phyloP scores from a whole-genome alignment of 1,139 yeast genomes.

The Blastobotrys malaysiensis region DNA sequence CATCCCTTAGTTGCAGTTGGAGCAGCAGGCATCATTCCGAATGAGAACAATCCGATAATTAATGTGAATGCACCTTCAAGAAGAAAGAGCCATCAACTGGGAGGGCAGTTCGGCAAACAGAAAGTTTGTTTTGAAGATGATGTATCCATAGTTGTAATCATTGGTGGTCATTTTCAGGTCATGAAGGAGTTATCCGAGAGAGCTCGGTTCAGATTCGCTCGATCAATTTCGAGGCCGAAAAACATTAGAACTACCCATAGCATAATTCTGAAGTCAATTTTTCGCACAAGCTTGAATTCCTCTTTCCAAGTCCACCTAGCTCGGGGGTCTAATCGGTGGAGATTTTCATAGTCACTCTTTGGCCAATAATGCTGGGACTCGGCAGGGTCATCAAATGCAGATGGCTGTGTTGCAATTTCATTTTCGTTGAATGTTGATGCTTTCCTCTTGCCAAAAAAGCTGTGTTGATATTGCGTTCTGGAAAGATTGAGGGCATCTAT shows the following conservation, averaged over 20 bases:
- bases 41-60: too few relatives aligned
- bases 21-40: too few relatives aligned
- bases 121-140: slow-evolving; percentile 42
- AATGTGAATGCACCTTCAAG: too few relatives aligned
- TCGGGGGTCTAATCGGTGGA: slow-evolving; percentile 42
- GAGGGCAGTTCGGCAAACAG: slow-evolving; percentile 50
- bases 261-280: slow-evolving; percentile 43
- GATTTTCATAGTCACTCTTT: slow-evolving; percentile 39
- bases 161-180: slow-evolving; percentile 44
- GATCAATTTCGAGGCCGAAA: slow-evolving; percentile 46
- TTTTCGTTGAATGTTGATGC: background rate
- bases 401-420: background rate
- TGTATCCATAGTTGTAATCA: slow-evolving; percentile 46
- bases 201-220: slow-evolving; percentile 48
- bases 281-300: slow-evolving; percentile 39
- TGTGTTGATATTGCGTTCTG: background rate
- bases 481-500: background rate
- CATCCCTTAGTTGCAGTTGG: slow-evolving; percentile 46
- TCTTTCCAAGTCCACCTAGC: slow-evolving; percentile 45
- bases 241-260: slow-evolving; percentile 46
- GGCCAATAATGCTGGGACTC: background rate
- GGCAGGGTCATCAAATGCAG: background rate
- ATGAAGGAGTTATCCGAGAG: slow-evolving; percentile 44
- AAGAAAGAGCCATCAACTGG: slow-evolving; percentile 32
- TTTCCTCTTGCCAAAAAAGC: background rate